Evolutionary conservation across 2,329 filamentous ascomycete species (phyloP).

Genomic region (Endothia cerciana): DNA sequence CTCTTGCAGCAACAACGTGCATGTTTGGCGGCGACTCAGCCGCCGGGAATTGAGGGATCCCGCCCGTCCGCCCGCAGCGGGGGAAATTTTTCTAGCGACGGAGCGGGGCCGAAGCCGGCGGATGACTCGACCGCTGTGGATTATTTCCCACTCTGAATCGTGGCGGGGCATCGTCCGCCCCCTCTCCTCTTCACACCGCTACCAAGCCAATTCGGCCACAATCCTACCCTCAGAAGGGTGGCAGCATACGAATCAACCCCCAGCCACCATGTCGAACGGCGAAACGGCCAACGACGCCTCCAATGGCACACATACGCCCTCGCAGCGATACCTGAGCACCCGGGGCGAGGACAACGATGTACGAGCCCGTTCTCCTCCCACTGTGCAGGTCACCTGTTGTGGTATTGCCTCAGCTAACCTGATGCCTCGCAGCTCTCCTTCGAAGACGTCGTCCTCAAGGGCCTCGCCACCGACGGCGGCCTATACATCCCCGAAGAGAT

Average conservation of each 20-base stretch:
- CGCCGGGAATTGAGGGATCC: no score
- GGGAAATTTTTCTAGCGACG: slow-evolving; percentile 18
- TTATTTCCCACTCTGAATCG: slow-evolving; percentile 11
- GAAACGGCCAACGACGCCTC: slow-evolving; percentile 42
- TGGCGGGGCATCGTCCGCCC: slow-evolving; percentile 12
- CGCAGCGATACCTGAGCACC: slow-evolving; percentile 56
- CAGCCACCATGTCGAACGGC: slow-evolving; percentile 47
- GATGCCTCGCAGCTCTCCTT: slow-evolving; percentile 71
- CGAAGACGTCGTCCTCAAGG: slow-evolving; percentile 88
- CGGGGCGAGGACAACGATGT: slow-evolving; percentile 55
- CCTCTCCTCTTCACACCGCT: slow-evolving; percentile 4
- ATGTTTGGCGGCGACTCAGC: background rate
- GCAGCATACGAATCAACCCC: background rate
- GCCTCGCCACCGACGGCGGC: slow-evolving; percentile 82
- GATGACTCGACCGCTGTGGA: slow-evolving; percentile 4
- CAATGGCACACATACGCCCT: slow-evolving; percentile 45
- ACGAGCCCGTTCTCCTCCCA: slow-evolving; percentile 32
- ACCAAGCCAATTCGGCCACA: slow-evolving; percentile 1
- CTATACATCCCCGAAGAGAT: slow-evolving; percentile 88
- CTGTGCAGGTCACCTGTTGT: slow-evolving; percentile 24
- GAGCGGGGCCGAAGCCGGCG: slow-evolving; percentile 24
- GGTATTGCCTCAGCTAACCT: background rate
- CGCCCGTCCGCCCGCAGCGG: background rate
- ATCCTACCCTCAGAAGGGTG: background rate
- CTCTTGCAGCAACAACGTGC: background rate